Conservation (phyloP, 495 filamentous ascomycete species). For the Aspergillus asperescens region DNA sequence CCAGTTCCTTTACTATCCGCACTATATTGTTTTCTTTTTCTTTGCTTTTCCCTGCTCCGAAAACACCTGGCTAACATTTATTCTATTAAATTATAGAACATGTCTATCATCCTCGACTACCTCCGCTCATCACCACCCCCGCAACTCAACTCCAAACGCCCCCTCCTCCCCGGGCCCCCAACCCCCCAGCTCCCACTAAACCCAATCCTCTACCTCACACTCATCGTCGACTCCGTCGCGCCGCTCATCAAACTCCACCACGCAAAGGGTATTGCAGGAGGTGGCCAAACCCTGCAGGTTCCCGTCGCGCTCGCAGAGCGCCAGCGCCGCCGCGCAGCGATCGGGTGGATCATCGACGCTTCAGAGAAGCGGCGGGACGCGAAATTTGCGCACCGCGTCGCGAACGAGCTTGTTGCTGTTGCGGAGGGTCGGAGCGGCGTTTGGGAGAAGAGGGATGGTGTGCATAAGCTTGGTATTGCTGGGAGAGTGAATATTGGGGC, state of each 20-base stretch:
- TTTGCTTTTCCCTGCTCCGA: too few relatives aligned
- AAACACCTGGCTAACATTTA: neutral
- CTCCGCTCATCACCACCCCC: constrained; percentile 82
- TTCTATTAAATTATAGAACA: constrained; percentile 52
- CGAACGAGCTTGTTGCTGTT: constrained; percentile 80
- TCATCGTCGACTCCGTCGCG: constrained; percentile 95
- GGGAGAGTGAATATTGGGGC: constrained; percentile 18
- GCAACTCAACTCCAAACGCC: constrained; percentile 56
- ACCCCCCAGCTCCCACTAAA: constrained; percentile 69
- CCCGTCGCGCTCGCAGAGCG: constrained; percentile 68
- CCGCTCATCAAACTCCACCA: constrained; percentile 74
- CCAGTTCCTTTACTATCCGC: neutral
- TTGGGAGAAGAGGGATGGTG: constrained; percentile 69
- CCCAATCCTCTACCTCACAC: constrained; percentile 70
- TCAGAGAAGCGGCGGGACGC: constrained; percentile 64
- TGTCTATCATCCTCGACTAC: constrained; percentile 76
- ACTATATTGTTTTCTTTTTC: neutral
- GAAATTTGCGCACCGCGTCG: constrained; percentile 70
- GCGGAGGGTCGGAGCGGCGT: constrained; percentile 78
- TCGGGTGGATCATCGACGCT: constrained; percentile 82
- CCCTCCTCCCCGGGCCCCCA: constrained; percentile 68
- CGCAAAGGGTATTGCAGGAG: constrained; percentile 74
- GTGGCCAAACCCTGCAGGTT: constrained; percentile 76
- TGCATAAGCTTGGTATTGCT: constrained; percentile 71
- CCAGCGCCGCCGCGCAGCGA: constrained; percentile 70